Base-by-base conservation (phyloP, 2,329 filamentous ascomycete genomes). In the Epichloe elymi region DNA sequence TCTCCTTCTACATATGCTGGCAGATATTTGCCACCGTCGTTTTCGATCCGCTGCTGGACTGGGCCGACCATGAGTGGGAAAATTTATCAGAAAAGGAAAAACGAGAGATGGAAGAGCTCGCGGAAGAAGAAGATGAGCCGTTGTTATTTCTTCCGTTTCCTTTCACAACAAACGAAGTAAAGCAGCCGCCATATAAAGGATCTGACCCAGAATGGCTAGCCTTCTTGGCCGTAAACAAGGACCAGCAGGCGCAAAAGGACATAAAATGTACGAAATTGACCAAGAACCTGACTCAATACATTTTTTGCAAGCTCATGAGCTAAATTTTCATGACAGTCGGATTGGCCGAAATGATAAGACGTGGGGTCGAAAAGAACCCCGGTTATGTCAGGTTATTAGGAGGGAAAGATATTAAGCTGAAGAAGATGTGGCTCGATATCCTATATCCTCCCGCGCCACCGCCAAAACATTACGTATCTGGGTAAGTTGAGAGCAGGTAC, bases 161-260 rank as follows among this genome's bases (percentile, higher is more conserved):
- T 3, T 79, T 79, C 42, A 80, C 77, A 2, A 77, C 72, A 1
- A 71, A 70, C 47, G 57, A 69, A 52, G 64, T 79, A 17, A 65
- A 70, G 15, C 70, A 73, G 33, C 60, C 65, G 33, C 75, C 74
- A 2, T 83, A 82, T 60, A 70, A 69, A 53, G 73, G 73, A 48
- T 69, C 67, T 26, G 80, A 83, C 56, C 80, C 81, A 3, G 83
- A 86, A 62, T 85, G 79, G 79, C 67, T 72, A 54, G 69, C 72
- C 46, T 86, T 82, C 55, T 60, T 80, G 15, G 74, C 74, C 51
- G 67, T 85, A n/a, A 78, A 73, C 54, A 73, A 73, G 55, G 74
- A 85, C 54, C 63, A 60, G 14, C 63, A 73, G 42, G 66, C 74
- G 10, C 66, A 76, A 23, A 59, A 71, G 17, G 61, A 67, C 20